Conservation (phyloP, 2,329 filamentous ascomycete genomes). For the Rhynchosporium agropyri region DNA sequence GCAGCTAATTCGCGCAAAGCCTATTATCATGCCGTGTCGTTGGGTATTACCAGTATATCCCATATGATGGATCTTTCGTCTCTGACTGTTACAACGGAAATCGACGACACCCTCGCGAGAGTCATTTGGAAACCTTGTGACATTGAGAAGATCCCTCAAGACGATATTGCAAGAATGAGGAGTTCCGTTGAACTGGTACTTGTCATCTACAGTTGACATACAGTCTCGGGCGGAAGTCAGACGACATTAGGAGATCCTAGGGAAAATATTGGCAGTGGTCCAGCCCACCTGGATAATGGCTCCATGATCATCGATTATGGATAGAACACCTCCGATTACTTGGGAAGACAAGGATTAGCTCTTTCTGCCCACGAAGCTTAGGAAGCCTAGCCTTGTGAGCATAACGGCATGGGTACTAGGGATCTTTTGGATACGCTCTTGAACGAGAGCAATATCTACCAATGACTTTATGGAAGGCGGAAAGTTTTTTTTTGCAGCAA, state of each 20-base stretch:
- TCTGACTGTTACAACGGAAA: neutral
- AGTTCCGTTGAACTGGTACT: neutral
- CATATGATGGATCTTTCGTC: no score
- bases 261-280: neutral
- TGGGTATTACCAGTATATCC: neutral
- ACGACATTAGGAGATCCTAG: neutral
- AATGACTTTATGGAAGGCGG: no score
- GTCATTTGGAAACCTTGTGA: neutral
- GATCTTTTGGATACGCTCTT: neutral
- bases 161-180: neutral
- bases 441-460: neutral
- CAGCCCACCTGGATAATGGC: neutral
- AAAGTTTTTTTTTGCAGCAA: no score
- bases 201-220: neutral
- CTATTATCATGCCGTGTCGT: neutral
- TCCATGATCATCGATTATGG: neutral
- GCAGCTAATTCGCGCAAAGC: neutral
- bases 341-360: neutral
- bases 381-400: constrained; percentile 3
- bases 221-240: neutral
- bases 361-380: neutral
- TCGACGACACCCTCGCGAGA: neutral
- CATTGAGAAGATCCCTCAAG: neutral
- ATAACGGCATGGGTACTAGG: neutral
- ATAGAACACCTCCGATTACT: neutral